Evolutionary conservation across 495 filamentous ascomycete genomes (phyloP).

Genomic region (Penicillium robsamsonii): DNA sequence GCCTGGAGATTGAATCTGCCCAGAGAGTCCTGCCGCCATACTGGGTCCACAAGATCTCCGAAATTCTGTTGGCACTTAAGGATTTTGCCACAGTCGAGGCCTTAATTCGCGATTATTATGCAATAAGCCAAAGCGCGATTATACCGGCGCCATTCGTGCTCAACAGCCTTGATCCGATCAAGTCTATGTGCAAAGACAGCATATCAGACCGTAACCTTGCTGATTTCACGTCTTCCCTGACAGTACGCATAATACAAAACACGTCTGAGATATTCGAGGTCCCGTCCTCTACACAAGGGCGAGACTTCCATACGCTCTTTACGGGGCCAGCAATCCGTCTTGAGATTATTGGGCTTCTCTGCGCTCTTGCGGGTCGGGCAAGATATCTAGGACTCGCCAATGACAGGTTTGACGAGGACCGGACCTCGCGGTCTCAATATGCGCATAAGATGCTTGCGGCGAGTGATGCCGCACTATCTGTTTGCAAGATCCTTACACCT

Average conservation of each 20-base stretch:
- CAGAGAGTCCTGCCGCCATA: constrained; percentile 23
- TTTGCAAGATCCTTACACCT: constrained; percentile 32
- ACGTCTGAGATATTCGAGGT: constrained; percentile 24
- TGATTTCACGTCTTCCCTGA: constrained; percentile 11
- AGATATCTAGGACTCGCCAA: constrained; percentile 26
- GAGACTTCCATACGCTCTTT: constrained; percentile 24
- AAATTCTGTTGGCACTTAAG: constrained; percentile 20
- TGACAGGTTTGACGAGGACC: constrained; percentile 12
- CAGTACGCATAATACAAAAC: constrained; percentile 26
- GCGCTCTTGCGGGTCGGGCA: constrained; percentile 29
- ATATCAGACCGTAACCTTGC: constrained; percentile 4
- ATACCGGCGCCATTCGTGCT: constrained; percentile 27
- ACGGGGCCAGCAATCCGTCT: constrained; percentile 28
- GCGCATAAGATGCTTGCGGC: constrained; percentile 29
- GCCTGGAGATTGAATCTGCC: constrained; percentile 5
- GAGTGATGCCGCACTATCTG: constrained; percentile 25
- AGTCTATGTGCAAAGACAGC: constrained; percentile 13
- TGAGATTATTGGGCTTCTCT: constrained; percentile 32
- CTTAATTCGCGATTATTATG: constrained; percentile 30
- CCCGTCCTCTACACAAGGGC: constrained; percentile 15
- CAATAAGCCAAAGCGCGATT: constrained; percentile 23
- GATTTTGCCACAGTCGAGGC: constrained; percentile 22
- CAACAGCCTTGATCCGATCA: constrained; percentile 19
- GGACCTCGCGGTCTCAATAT: constrained; percentile 17
- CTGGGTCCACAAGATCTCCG: constrained; percentile 27